A percentile compares a stretch with the other conserved stretches of the same genome.
Evolutionary conservation across 148 eudicot genomes (phyloP).

Genomic region (Heliosperma pusillum): DNA sequence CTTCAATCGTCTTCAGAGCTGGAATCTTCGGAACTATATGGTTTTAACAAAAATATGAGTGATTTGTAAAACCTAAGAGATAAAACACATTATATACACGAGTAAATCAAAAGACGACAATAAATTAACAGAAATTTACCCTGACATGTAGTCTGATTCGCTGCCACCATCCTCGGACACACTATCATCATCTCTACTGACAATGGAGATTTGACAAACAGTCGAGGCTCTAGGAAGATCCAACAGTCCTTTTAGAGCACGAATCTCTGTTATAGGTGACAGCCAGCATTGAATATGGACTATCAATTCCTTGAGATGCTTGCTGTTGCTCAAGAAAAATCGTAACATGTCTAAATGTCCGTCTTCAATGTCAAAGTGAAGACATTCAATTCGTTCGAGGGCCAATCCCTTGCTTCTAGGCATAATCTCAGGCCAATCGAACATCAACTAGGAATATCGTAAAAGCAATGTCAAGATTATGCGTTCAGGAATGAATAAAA

Average conservation of each 20-base stretch:
- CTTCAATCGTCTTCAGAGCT: not conserved
- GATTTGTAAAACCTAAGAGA: no score
- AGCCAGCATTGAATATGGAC: not conserved
- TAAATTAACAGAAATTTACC: not conserved
- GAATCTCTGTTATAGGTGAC: not conserved
- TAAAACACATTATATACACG: not conserved
- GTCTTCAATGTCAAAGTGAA: not conserved
- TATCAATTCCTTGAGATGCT: slow-evolving; percentile 10
- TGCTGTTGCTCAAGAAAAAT: slow-evolving; percentile 11
- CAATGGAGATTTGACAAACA: not conserved
- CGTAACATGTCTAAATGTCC: not conserved
- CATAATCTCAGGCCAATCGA: not conserved
- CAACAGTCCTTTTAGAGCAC: slow-evolving; percentile 1
- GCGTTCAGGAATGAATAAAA: not conserved
- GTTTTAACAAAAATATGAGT: not conserved
- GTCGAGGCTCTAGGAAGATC: slow-evolving; percentile 13
- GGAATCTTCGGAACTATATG: not conserved
- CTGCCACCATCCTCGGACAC: not conserved
- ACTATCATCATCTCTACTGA: not conserved
- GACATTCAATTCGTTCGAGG: not conserved
- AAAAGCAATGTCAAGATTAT: not conserved
- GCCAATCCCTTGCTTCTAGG: not conserved
- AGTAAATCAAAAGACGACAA: not conserved
- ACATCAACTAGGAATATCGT: not conserved
- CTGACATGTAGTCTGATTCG: not conserved